These are phyloP conservation scores for Gracilaria domingensis DNA, from an alignment of 23 red algal genomes.

Conservation along the genomic window DNA sequence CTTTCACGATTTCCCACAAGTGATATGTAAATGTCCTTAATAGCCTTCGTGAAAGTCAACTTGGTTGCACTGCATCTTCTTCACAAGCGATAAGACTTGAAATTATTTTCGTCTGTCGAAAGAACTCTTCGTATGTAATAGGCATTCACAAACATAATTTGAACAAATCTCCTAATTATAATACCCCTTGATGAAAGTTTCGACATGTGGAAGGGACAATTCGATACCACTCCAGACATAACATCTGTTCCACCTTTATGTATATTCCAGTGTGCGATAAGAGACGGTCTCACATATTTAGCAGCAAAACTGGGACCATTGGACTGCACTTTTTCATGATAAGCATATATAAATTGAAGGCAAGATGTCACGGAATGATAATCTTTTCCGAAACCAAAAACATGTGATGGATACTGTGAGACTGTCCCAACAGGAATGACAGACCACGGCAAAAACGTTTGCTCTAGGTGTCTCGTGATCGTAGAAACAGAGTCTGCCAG, in stretches of 20 bases:
- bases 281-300: slow-evolving; percentile 5
- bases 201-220: slow-evolving; percentile 10
- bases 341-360: background rate
- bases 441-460: slow-evolving; percentile 9
- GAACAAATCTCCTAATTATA: slow-evolving; percentile 34
- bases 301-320: background rate
- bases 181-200: background rate
- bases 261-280: slow-evolving; percentile 28
- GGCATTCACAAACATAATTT: slow-evolving; percentile 18
- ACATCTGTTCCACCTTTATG: slow-evolving; percentile 41
- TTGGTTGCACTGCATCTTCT: background rate
- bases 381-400: slow-evolving; percentile 53
- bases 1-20: no score
- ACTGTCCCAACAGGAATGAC: background rate
- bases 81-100: background rate
- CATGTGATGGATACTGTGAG: background rate
- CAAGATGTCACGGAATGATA: slow-evolving; percentile 4
- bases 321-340: background rate
- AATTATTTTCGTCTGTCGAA: background rate
- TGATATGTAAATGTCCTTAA: no score
- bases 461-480: background rate
- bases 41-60: background rate
- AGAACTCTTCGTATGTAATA: background rate
- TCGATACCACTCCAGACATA: slow-evolving; percentile 14
- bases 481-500: background rate